Conservation (phyloP, 805 yeast species). For the Wickerhamiella qilinensis region DNA sequence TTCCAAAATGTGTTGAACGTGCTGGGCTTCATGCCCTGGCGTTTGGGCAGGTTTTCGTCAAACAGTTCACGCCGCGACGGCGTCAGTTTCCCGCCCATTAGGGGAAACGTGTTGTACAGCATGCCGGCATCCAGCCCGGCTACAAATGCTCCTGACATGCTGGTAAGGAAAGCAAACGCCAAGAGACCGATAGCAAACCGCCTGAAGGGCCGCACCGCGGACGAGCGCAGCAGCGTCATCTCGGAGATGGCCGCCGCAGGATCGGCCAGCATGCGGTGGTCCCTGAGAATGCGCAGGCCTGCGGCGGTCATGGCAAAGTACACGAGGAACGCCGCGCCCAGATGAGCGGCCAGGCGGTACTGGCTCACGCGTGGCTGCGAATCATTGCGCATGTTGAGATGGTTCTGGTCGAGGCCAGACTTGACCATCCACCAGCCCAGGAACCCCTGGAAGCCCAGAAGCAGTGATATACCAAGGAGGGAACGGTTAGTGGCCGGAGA, state of each 20-base stretch:
- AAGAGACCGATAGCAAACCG: conserved; percentile 39
- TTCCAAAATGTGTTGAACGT: conserved; percentile 52
- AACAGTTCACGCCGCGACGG: conserved; percentile 70
- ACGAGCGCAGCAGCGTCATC: conserved; percentile 44
- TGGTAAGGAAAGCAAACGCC: conserved; percentile 65
- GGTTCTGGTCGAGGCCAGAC: conserved; percentile 76
- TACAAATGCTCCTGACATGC: conserved; percentile 95
- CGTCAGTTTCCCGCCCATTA: conserved; percentile 64
- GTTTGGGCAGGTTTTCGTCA: conserved; percentile 45
- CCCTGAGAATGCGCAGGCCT: conserved; percentile 69
- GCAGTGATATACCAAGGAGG: conserved; percentile 52
- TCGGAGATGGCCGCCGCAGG: conserved; percentile 41
- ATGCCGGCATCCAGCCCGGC: conserved; percentile 97
- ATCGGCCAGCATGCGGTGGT: conserved; percentile 47
- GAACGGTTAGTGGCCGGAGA: conserved; percentile 51
- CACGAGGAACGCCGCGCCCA: conserved; percentile 80
- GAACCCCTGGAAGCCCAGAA: conserved; percentile 85
- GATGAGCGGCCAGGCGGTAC: conserved; percentile 82
- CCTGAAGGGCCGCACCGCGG: conserved; percentile 43
- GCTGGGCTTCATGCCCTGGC: conserved; percentile 6
- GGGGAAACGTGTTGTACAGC: conserved; percentile 90
- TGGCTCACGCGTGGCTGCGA: conserved; percentile 97
- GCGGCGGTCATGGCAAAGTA: conserved; percentile 85
- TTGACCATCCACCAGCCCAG: conserved; percentile 99
- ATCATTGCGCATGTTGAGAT: conserved; percentile 50